Conservation (phyloP, 2,329 filamentous ascomycete genomes). For the Alternaria sp. region DNA sequence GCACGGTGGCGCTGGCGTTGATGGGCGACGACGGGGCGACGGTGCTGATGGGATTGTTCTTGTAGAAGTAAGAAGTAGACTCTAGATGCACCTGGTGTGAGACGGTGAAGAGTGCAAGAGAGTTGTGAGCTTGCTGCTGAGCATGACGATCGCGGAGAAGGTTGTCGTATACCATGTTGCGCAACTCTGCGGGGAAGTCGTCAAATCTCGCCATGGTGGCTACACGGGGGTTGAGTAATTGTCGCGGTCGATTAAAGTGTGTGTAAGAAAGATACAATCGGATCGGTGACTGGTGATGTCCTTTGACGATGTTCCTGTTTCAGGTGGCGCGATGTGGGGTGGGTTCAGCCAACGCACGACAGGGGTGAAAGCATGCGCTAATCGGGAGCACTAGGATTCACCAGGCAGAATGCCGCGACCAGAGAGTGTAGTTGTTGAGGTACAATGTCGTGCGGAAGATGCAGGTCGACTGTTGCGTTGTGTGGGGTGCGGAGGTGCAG, state of each 20-base stretch:
- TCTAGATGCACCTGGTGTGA: slow-evolving; percentile 26
- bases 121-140: background rate
- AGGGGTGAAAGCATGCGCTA: slow-evolving; percentile 8
- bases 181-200: slow-evolving; percentile 25
- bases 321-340: background rate
- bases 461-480: background rate
- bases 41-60: slow-evolving; percentile 17
- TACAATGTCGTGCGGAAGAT: background rate
- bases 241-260: background rate
- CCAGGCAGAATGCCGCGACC: background rate
- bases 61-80: slow-evolving; percentile 31
- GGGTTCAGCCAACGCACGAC: background rate
- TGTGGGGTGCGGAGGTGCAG: background rate
- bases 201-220: slow-evolving; percentile 15
- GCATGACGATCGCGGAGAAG: slow-evolving; percentile 6
- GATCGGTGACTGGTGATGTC: background rate
- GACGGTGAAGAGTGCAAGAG: slow-evolving; percentile 19
- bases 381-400: background rate
- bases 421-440: background rate
- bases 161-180: slow-evolving; percentile 25
- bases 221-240: background rate
- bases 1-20: slow-evolving; percentile 14
- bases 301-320: background rate
- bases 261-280: background rate
- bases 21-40: background rate